Evolutionary conservation across 345 rosid genomes (phyloP).

Genomic region (Citrus mangshanensis): DNA sequence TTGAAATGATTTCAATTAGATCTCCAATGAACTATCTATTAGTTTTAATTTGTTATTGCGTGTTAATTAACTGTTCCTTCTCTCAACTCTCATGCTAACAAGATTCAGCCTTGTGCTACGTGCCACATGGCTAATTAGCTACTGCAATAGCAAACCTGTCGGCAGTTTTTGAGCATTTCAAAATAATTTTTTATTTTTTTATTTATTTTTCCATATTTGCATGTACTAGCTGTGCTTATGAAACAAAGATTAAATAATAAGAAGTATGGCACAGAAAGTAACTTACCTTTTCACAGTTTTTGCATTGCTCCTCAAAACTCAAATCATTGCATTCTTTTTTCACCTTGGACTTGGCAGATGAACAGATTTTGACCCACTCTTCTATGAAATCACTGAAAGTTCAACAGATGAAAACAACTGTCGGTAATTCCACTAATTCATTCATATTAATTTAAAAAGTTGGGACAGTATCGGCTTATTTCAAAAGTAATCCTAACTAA

Average conservation of each 20-base stretch:
- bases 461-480: neutral
- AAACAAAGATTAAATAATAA: neutral
- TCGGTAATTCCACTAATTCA: neutral
- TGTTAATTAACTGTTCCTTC: neutral
- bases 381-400: slow-evolving; percentile 81
- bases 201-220: neutral
- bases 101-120: neutral
- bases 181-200: neutral
- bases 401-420: neutral
- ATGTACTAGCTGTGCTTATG: neutral
- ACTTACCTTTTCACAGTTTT: slow-evolving; percentile 77
- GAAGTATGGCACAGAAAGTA: neutral
- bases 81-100: neutral
- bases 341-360: slow-evolving; percentile 71
- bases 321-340: slow-evolving; percentile 38
- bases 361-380: slow-evolving; percentile 78
- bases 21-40: neutral
- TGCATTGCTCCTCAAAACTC: slow-evolving; percentile 68
- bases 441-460: neutral
- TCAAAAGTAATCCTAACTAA: neutral
- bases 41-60: neutral
- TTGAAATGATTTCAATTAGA: too few species aligned
- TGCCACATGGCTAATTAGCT: neutral
- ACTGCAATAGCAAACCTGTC: neutral
- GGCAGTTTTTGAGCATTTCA: neutral